These are phyloP conservation scores for Yamadazyma oceani DNA, from an alignment of 1,139 yeast genomes.

Conservation along the genomic window DNA sequence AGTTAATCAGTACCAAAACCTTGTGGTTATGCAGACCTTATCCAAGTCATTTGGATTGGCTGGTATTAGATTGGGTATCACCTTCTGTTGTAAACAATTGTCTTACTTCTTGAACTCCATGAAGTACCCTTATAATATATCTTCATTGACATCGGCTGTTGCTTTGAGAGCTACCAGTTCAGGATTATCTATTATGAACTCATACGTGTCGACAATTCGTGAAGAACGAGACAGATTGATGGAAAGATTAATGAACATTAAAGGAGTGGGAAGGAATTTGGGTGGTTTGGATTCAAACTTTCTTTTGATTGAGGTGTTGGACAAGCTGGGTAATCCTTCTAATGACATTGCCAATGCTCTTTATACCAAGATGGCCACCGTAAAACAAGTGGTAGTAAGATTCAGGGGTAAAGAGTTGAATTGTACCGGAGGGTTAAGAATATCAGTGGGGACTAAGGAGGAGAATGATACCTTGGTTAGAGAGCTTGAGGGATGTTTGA, in stretches of 20 bases:
- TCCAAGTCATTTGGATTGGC: constrained; percentile 97
- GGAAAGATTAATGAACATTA: constrained; percentile 49
- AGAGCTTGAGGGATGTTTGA: constrained; percentile 36
- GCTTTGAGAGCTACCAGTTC: constrained; percentile 70
- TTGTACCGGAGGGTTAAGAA: constrained; percentile 82
- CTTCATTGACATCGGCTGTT: constrained; percentile 73
- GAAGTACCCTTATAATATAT: constrained; percentile 95
- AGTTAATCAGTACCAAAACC: constrained; percentile 77
- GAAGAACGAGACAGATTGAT: constrained; percentile 57
- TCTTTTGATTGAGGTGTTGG: constrained; percentile 67
- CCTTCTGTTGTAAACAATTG: constrained; percentile 62
- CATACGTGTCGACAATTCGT: constrained; percentile 49
- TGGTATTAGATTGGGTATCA: constrained; percentile 85
- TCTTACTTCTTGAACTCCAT: constrained; percentile 74
- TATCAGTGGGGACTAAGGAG: constrained; percentile 78
- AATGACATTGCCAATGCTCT: constrained; percentile 67
- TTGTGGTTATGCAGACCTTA: constrained; percentile 87
- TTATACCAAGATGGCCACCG: constrained; percentile 68
- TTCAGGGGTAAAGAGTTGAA: constrained; percentile 89
- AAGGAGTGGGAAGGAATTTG: constrained; percentile 68
- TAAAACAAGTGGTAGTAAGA: constrained; percentile 78
- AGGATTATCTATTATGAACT: constrained; percentile 62
- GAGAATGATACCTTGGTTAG: constrained; percentile 64
- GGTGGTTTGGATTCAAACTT: constrained; percentile 94
- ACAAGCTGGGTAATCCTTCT: constrained; percentile 60